Conservation (phyloP, 495 filamentous ascomycete genomes). For the Podospora australis region DNA sequence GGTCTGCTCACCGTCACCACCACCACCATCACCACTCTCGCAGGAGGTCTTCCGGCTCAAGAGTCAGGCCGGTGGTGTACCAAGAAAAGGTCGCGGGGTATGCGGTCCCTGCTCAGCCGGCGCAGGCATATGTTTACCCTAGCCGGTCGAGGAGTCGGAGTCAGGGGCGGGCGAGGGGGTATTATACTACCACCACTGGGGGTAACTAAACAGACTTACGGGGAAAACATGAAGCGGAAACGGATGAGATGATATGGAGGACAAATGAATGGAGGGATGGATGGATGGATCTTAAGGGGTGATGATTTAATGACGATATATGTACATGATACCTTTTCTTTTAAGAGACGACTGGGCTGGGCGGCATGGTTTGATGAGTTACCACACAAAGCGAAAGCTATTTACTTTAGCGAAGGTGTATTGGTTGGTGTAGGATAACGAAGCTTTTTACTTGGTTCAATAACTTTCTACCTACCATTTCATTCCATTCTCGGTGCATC, state of each 20-base stretch:
- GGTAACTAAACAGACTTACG: too few species aligned
- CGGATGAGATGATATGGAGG: background rate
- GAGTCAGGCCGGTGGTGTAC: constrained; percentile 12
- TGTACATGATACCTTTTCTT: background rate
- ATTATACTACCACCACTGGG: constrained; percentile 17
- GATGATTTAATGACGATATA: background rate
- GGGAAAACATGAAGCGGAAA: background rate
- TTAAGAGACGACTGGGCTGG: background rate
- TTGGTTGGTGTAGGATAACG: too few species aligned
- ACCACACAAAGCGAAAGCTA: too few species aligned
- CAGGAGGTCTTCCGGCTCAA: constrained; percentile 4
- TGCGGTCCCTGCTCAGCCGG: constrained; percentile 7
- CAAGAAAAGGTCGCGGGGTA: constrained; percentile 9
- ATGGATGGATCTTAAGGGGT: background rate
- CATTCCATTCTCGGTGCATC: too few species aligned
- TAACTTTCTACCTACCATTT: too few species aligned
- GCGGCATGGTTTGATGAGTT: too few species aligned
- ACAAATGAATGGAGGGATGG: background rate
- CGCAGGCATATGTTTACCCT: constrained; percentile 11
- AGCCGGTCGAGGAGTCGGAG: constrained; percentile 16
- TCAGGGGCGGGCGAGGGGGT: constrained; percentile 12
- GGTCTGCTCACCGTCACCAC: constrained; percentile 4
- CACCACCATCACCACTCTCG: constrained; percentile 14
- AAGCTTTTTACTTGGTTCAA: too few species aligned
- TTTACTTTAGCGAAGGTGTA: too few species aligned